These are phyloP conservation scores for Kluyveromyces wickerhamii DNA, from an alignment of 805 yeast genomes.

Conservation along the genomic window DNA sequence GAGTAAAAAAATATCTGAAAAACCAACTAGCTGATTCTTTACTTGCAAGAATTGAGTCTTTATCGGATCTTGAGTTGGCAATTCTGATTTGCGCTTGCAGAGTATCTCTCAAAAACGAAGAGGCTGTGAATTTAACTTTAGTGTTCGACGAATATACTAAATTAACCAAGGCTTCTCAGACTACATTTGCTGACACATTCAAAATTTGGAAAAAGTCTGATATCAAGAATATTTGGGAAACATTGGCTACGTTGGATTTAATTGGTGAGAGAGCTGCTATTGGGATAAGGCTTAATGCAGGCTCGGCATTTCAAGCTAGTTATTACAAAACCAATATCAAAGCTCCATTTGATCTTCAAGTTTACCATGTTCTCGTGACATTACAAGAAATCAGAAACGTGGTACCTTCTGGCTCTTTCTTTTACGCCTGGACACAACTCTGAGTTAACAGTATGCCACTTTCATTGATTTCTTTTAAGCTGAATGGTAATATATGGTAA, in stretches of 20 bases:
- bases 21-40: conserved; percentile 26
- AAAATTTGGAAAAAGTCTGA: conserved; percentile 51
- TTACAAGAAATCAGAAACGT: conserved; percentile 40
- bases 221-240: conserved; percentile 69
- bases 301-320: conserved; percentile 33
- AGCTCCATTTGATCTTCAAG: conserved; percentile 36
- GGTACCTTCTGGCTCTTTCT: conserved; percentile 25
- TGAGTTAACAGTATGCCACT: too few species aligned
- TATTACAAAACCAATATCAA: conserved; percentile 32
- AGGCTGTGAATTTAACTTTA: conserved; percentile 66
- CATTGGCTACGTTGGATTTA: conserved; percentile 47
- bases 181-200: conserved; percentile 24
- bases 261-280: conserved; percentile 40
- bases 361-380: conserved; percentile 44
- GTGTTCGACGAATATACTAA: conserved; percentile 68
- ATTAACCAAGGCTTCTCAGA: conserved; percentile 35
- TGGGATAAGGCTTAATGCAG: conserved; percentile 34
- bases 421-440: conserved; percentile 28
- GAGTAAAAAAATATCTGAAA: conserved; percentile 19
- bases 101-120: conserved; percentile 48
- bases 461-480: too few species aligned
- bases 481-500: too few species aligned
- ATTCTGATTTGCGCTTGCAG: conserved; percentile 71
- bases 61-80: conserved; percentile 67
- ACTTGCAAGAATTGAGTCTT: conserved; percentile 25